Evolutionary conservation across 2,329 filamentous ascomycete genomes (phyloP).

Genomic region (Hymenoscyphus repandus): DNA sequence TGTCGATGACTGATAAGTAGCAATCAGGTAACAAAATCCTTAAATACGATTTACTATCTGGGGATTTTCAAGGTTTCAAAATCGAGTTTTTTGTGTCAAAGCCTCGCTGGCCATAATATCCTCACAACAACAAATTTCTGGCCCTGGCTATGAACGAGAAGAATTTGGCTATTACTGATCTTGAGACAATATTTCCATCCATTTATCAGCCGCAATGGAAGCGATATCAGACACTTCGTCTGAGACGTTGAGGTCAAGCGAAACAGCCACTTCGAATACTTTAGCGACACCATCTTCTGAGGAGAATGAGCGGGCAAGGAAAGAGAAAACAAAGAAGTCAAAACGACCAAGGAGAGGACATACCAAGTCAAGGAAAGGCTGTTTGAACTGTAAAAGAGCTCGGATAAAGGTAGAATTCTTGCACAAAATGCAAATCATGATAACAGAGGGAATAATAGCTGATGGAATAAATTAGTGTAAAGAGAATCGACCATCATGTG

Average conservation of each 20-base stretch:
- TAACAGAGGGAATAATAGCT: neutral
- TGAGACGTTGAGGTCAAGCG: neutral
- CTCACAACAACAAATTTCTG: too few species aligned
- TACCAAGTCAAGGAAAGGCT: constrained; percentile 60
- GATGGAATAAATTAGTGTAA: constrained; percentile 45
- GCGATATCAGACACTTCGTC: neutral
- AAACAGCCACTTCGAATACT: neutral
- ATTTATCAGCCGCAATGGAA: neutral
- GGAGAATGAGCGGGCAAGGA: neutral
- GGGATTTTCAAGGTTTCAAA: too few species aligned
- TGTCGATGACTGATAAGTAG: too few species aligned
- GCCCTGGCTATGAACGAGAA: too few species aligned
- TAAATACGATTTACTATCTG: too few species aligned
- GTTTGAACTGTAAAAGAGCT: constrained; percentile 62
- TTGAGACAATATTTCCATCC: too few species aligned
- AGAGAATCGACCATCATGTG: constrained; percentile 57
- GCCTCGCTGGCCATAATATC: too few species aligned
- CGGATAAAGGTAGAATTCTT: constrained; percentile 50
- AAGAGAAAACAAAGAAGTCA: neutral
- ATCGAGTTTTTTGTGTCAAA: too few species aligned
- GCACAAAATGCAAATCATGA: neutral
- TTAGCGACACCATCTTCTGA: neutral
- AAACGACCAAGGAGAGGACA: constrained; percentile 40
- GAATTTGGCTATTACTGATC: too few species aligned
- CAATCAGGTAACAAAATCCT: too few species aligned